These are phyloP conservation scores for Cornus kousa DNA, from an alignment of 148 eudicot genomes.

Conservation along the genomic window DNA sequence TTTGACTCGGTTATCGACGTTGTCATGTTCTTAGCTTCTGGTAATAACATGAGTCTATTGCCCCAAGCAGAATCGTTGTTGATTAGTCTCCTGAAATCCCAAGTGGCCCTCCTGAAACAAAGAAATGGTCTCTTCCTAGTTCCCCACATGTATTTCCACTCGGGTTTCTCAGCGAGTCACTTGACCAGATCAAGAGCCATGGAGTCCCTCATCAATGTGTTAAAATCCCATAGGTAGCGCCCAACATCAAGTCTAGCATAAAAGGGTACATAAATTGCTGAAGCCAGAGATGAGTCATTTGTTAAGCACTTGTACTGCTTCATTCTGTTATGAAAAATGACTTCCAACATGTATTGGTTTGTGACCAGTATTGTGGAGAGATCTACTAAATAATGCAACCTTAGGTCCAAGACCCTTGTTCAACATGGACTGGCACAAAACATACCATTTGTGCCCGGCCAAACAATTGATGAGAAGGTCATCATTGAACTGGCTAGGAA, in stretches of 20 bases:
- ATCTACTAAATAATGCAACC: not conserved
- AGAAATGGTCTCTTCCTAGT: slow-evolving; percentile 51
- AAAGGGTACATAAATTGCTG: slow-evolving; percentile 68
- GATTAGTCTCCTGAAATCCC: slow-evolving; percentile 60
- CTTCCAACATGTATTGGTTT: slow-evolving; percentile 34
- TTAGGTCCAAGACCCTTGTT: slow-evolving; percentile 36
- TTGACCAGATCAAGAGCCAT: slow-evolving; percentile 35
- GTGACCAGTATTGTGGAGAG: slow-evolving; percentile 26
- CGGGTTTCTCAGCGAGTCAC: slow-evolving; percentile 44
- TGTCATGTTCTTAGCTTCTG: slow-evolving; percentile 48
- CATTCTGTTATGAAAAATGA: slow-evolving; percentile 33
- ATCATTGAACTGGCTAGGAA: slow-evolving; percentile 27
- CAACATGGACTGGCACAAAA: slow-evolving; percentile 29
- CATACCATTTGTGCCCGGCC: slow-evolving; percentile 21
- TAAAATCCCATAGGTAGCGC: slow-evolving; percentile 40
- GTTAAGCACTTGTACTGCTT: slow-evolving; percentile 63
- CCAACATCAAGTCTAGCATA: slow-evolving; percentile 76
- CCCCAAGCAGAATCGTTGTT: slow-evolving; percentile 63
- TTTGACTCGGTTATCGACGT: slow-evolving; percentile 51
- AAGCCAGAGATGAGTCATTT: slow-evolving; percentile 52
- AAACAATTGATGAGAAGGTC: slow-evolving; percentile 23
- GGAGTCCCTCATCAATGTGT: slow-evolving; percentile 50
- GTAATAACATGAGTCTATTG: slow-evolving; percentile 51
- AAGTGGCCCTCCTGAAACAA: slow-evolving; percentile 64
- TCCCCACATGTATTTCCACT: slow-evolving; percentile 55